These are phyloP conservation scores for Cytospora chrysosperma DNA, from an alignment of 2,329 filamentous ascomycete species.

Conservation along the genomic window DNA sequence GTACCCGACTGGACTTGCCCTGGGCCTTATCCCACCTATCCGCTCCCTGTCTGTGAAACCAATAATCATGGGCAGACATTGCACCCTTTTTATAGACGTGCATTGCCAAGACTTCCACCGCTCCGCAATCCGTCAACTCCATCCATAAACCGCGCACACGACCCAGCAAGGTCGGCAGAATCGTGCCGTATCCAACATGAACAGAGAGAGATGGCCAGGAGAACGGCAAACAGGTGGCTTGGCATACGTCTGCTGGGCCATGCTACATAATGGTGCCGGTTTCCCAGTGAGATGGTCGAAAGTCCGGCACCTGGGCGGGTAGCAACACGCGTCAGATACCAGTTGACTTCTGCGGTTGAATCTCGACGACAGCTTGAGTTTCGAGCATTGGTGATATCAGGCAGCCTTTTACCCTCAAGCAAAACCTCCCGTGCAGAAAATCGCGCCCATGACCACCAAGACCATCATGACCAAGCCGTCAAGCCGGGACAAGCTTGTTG, in stretches of 20 bases:
- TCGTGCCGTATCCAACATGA: neutral
- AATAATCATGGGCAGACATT: neutral
- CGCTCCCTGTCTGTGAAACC: neutral
- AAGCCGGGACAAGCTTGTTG: conserved; percentile 34
- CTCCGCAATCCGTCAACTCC: neutral
- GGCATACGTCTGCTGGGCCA: neutral
- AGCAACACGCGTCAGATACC: neutral
- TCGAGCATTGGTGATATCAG: neutral
- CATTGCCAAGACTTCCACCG: conserved; percentile 15
- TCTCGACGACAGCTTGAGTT: neutral
- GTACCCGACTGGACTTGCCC: neutral
- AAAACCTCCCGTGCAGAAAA: neutral
- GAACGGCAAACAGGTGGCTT: neutral
- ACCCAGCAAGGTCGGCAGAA: neutral
- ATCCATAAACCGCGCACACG: neutral
- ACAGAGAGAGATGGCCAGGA: neutral
- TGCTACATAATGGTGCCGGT: neutral
- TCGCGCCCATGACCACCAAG: neutral
- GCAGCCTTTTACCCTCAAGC: neutral
- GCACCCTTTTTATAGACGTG: neutral
- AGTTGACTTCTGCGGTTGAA: neutral
- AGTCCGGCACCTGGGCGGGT: too few relatives aligned
- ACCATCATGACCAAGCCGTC: conserved; percentile 5
- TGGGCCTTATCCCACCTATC: neutral
- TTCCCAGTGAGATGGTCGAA: neutral